Evolutionary conservation across 257 asterid genomes (phyloP), one percentile per base, ranked within the genome.

Genomic region (Fraxinus americana): DNA sequence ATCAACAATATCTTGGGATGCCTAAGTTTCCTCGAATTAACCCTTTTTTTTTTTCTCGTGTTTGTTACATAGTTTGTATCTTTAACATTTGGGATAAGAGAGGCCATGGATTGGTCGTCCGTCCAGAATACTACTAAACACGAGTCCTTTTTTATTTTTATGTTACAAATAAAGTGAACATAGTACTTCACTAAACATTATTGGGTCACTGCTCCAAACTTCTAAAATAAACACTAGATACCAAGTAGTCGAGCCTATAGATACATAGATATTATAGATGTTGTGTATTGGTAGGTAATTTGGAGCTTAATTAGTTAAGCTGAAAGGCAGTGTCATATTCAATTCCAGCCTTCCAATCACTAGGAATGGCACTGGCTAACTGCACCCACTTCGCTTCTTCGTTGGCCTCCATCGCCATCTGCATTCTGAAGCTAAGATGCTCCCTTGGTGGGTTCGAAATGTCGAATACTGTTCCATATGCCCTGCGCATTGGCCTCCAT

Each of bases 401-500:
- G 9, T 71, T 59, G 29, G 86, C 87, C 34, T 81, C 67, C 2
- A 63, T 30, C 9, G 45, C 75, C 32, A 84, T 45, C 79, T 87
- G 93, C 39, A 82, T 19, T 75, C 93, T 87, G 45, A 92, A 35
- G 2, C 78, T 84, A 1, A 91, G 23, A 32, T 86, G 76, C 3
- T 88, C 93, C 65, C 3, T 8, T 23, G 97, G 94, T 32, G 98
- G 97, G 79, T 79, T 83, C 17, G 81, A 79, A 19, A 73, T 39
- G 79, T 93, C 98, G 80, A 87, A 93, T 5, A 89, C 96, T 13
- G 91, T 83, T 8, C 98, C 98, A 23, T 54, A 90, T 0, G 83
- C 91, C 79, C 85, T 88, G 4, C 97, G 74, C 98, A 93, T 93
- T 0, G 84, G 81, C 74, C 85, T 87, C 98, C 97, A 93, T 38